Conservation (phyloP, 2,329 filamentous ascomycete genomes). For the Venturia pyrina region DNA sequence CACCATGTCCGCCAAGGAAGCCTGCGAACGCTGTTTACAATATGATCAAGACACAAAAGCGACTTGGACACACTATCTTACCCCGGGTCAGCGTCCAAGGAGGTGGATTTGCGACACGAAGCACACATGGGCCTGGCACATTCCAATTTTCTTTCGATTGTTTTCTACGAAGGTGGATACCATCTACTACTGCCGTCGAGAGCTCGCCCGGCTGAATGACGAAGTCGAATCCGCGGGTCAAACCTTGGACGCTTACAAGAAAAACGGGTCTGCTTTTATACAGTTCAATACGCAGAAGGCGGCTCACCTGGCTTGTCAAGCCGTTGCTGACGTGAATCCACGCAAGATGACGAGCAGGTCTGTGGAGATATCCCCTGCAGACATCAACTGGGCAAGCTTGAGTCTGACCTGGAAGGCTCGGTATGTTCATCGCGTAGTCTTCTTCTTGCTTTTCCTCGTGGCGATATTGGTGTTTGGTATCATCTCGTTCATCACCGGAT, state of each 20-base stretch:
- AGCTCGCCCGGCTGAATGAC: slow-evolving; percentile 80
- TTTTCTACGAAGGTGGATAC: slow-evolving; percentile 87
- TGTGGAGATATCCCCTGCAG: slow-evolving; percentile 86
- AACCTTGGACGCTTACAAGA: slow-evolving; percentile 71
- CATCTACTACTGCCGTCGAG: slow-evolving; percentile 80
- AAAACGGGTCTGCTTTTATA: slow-evolving; percentile 95
- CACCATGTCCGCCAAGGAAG: neutral
- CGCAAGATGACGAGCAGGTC: slow-evolving; percentile 86
- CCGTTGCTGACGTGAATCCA: slow-evolving; percentile 79
- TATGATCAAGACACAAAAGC: slow-evolving; percentile 24
- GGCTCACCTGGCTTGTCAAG: slow-evolving; percentile 95
- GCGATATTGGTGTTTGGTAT: slow-evolving; percentile 87
- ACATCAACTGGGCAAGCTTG: slow-evolving; percentile 97
- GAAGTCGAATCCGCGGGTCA: slow-evolving; percentile 77
- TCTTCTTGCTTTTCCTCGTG: slow-evolving; percentile 62
- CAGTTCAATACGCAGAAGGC: slow-evolving; percentile 98
- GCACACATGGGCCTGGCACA: slow-evolving; percentile 55
- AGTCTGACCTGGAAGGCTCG: slow-evolving; percentile 89
- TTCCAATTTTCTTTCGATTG: slow-evolving; percentile 65
- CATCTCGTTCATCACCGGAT: slow-evolving; percentile 76
- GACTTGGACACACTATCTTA: slow-evolving; percentile 74
- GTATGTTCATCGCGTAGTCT: slow-evolving; percentile 62
- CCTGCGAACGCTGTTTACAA: slow-evolving; percentile 4
- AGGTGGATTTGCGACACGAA: slow-evolving; percentile 61
- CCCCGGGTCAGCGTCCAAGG: slow-evolving; percentile 71